Percentiles rank a stretch among this genome's conserved stretches.
These are phyloP conservation scores for Coelastrella sp. DNA, from an alignment of 139 green algal species.

Conservation along the genomic window DNA sequence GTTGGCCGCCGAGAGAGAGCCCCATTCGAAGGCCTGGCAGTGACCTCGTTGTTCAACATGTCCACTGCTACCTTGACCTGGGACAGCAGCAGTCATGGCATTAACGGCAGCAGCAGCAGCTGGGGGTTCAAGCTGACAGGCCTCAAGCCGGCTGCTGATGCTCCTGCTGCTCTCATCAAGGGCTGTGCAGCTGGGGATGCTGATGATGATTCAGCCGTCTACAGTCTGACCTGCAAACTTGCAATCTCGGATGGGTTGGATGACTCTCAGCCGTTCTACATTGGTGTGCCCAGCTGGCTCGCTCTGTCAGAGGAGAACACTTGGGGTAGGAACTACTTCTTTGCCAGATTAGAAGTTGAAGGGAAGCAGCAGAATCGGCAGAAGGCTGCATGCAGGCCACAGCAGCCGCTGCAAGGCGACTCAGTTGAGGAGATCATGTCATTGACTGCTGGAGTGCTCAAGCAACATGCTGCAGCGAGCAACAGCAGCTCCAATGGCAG, in stretches of 20 bases:
- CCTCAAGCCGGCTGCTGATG: background rate
- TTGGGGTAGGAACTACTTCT: constrained; percentile 33
- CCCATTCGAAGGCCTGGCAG: background rate
- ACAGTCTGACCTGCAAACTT: constrained; percentile 16
- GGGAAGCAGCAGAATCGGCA: background rate
- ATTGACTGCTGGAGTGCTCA: background rate
- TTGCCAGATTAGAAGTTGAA: constrained; percentile 7
- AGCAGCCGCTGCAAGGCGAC: background rate
- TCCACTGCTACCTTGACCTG: background rate
- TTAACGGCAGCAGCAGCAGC: background rate
- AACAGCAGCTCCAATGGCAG: background rate
- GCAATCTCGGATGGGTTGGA: constrained; percentile 17
- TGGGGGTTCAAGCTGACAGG: constrained; percentile 30
- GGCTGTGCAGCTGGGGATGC: background rate
- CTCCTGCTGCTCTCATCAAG: background rate
- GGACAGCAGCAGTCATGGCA: background rate
- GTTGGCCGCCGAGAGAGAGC: background rate
- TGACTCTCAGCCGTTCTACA: constrained; percentile 32
- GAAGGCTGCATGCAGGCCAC: too few relatives aligned
- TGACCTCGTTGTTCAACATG: constrained; percentile 12
- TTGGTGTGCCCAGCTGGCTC: constrained; percentile 39
- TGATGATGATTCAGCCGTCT: background rate
- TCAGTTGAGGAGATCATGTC: constrained; percentile 2
- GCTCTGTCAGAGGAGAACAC: background rate
- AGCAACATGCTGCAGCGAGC: background rate